A percentile compares a stretch with the other conserved stretches of the same genome.
phyloP scores from a whole-genome alignment of 2,329 filamentous ascomycete species.

The Pseudogymnoascus sp. region DNA sequence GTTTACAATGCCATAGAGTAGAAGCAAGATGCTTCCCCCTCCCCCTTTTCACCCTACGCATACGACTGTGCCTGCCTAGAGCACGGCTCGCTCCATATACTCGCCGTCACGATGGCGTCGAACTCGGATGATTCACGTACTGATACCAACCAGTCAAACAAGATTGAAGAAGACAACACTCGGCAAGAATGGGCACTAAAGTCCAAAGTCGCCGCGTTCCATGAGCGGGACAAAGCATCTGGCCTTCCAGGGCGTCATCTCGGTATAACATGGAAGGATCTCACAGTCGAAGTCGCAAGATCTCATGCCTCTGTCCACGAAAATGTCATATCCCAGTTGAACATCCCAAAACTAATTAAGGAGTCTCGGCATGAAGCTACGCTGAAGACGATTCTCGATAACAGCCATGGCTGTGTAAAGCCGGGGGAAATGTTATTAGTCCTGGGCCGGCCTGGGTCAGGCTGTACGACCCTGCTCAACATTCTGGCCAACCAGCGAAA shows the following conservation, averaged over 20 bases:
- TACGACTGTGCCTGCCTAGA: background rate
- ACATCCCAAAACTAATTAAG: constrained; percentile 43
- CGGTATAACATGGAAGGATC: constrained; percentile 55
- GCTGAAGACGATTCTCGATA: constrained; percentile 54
- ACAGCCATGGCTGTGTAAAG: constrained; percentile 59
- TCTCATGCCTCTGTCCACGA: constrained; percentile 57
- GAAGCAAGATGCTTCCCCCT: background rate
- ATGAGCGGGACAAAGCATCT: background rate
- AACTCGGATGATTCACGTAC: background rate
- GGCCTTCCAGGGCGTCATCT: constrained; percentile 34
- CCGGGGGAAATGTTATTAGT: constrained; percentile 66
- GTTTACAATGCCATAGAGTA: background rate
- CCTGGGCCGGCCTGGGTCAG: constrained; percentile 57
- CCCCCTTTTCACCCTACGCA: background rate
- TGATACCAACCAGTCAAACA: background rate
- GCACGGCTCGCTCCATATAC: background rate
- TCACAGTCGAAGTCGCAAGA: constrained; percentile 54
- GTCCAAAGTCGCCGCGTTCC: background rate
- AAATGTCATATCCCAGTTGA: constrained; percentile 52
- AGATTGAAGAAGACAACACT: background rate
- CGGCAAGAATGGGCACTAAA: background rate
- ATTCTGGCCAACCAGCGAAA: constrained; percentile 55
- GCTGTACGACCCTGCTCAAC: constrained; percentile 64
- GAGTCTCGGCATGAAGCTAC: constrained; percentile 48
- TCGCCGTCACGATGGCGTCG: background rate